phyloP scores from a whole-genome alignment of 1,284 basidiomycete genomes.

The Leccinum pallidistipes region DNA sequence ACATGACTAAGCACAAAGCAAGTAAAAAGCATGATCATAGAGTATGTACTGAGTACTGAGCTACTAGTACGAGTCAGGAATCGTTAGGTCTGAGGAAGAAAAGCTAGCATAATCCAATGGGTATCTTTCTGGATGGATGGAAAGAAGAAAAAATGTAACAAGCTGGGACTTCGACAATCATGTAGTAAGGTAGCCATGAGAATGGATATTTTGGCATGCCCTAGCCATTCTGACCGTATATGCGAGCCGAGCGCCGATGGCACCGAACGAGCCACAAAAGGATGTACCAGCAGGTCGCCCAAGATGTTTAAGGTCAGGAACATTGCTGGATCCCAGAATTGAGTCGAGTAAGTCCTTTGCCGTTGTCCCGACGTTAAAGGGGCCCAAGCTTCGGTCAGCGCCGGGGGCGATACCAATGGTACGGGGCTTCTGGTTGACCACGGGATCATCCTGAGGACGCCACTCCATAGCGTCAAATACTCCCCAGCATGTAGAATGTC shows the following conservation, averaged over 20 bases:
- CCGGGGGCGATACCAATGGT: constrained; percentile 34
- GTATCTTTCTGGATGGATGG: background rate
- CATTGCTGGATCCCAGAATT: constrained; percentile 23
- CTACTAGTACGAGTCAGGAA: background rate
- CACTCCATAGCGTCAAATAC: constrained; percentile 24
- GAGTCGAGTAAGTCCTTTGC: constrained; percentile 33
- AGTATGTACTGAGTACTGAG: too few relatives aligned
- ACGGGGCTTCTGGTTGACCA: constrained; percentile 33
- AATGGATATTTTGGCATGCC: constrained; percentile 16
- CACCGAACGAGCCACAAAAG: constrained; percentile 28
- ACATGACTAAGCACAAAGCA: constrained; percentile 31
- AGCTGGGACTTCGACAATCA: background rate
- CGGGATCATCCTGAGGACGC: constrained; percentile 35
- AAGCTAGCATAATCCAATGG: background rate
- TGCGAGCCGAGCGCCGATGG: constrained; percentile 23
- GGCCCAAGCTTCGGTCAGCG: constrained; percentile 4
- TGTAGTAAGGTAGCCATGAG: constrained; percentile 17
- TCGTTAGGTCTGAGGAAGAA: background rate
- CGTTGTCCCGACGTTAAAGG: constrained; percentile 18
- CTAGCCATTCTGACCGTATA: constrained; percentile 21
- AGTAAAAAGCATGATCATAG: background rate
- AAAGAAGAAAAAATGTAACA: background rate
- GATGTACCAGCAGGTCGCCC: constrained; percentile 20
- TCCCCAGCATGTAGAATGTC: constrained; percentile 8
- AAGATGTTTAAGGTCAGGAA: constrained; percentile 2